Evolutionary conservation across 768 basidiomycete genomes (phyloP), one percentile per base, ranked within the genome.

Genomic region (Lactarius trivialis): DNA sequence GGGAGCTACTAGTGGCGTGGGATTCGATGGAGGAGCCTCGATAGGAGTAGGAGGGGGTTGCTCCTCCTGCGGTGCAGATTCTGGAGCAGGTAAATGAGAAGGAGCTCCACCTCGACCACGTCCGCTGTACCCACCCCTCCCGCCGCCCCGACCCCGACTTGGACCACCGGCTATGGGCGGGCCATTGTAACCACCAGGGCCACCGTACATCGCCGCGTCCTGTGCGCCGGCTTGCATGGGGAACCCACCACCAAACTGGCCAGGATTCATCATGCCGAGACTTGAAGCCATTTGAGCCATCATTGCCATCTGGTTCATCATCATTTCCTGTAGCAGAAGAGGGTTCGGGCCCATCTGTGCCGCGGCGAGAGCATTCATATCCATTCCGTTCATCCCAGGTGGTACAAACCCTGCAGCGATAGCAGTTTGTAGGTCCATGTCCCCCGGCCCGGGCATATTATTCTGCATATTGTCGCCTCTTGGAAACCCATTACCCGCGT

Each of bases 211-310:
- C 8, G 74, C 75, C 77, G 82, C 80, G 61, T 85, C 72, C 52
- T 64, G 67, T 67, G 73, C 69, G 12, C 70, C 84, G 14, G 75
- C 78, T 71, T 79, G 85, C 77, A 84, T 81, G 3, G 84, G 84
- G 55, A 84, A 84, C 21, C 80, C 84, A 30, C 80, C 84, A 30
- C 79, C 84, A 67, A 82, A 83, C 69, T 83, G 84, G 9, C 80
- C 83, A 11, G 85, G 82, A 68, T 82, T 84, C 66, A 90, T 79
- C 72, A 92, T 86, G 32, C 86, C 89, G 82, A 93, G 88, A 37
- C 84, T 85, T 33, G 85, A 80, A 45, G 90, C 89, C 85, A 96
- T 90, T 75, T 94, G 92, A 59, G 89, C 85, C 93, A 95, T 94
- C 70, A 95, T 79, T 30, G 91, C 88, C 89, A 92, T 91, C 71